A percentile compares a stretch with the other conserved stretches of the same genome.
Evolutionary conservation across 495 filamentous ascomycete genomes (phyloP).

Genomic region (Aspergillus bridgeri): DNA sequence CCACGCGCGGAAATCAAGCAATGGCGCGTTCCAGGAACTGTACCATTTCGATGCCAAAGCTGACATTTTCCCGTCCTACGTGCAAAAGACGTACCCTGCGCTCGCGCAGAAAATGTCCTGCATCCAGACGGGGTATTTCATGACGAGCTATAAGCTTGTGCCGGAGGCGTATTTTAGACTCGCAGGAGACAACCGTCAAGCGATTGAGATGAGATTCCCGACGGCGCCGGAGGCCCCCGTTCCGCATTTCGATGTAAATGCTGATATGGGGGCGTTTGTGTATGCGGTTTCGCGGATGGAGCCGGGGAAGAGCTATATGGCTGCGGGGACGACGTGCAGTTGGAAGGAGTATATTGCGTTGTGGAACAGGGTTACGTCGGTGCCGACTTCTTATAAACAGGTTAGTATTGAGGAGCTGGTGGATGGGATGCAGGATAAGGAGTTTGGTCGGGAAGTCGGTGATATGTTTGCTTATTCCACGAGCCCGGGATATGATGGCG

Average conservation of each 20-base stretch:
- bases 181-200: slow-evolving; percentile 8
- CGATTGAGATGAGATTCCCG: slow-evolving; percentile 40
- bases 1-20: slow-evolving; percentile 28
- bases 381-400: slow-evolving; percentile 28
- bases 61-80: slow-evolving; percentile 31
- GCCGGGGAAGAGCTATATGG: slow-evolving; percentile 41
- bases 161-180: slow-evolving; percentile 33
- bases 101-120: slow-evolving; percentile 37
- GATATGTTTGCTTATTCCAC: slow-evolving; percentile 37
- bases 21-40: slow-evolving; percentile 30
- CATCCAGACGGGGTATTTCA: slow-evolving; percentile 46
- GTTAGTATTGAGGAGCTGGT: slow-evolving; percentile 35
- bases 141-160: slow-evolving; percentile 34
- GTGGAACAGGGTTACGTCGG: slow-evolving; percentile 28
- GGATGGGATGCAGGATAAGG: slow-evolving; percentile 22
- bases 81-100: slow-evolving; percentile 15
- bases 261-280: slow-evolving; percentile 39
- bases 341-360: slow-evolving; percentile 31
- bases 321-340: slow-evolving; percentile 29
- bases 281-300: slow-evolving; percentile 42
- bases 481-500: slow-evolving; percentile 40
- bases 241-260: slow-evolving; percentile 38
- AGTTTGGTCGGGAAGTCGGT: slow-evolving; percentile 32
- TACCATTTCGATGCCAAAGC: slow-evolving; percentile 44
- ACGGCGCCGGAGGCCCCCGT: slow-evolving; percentile 22